Percentiles rank a stretch among this genome's conserved stretches.
phyloP scores from a whole-genome alignment of 768 basidiomycete genomes.

The Tricholoma sp. region DNA sequence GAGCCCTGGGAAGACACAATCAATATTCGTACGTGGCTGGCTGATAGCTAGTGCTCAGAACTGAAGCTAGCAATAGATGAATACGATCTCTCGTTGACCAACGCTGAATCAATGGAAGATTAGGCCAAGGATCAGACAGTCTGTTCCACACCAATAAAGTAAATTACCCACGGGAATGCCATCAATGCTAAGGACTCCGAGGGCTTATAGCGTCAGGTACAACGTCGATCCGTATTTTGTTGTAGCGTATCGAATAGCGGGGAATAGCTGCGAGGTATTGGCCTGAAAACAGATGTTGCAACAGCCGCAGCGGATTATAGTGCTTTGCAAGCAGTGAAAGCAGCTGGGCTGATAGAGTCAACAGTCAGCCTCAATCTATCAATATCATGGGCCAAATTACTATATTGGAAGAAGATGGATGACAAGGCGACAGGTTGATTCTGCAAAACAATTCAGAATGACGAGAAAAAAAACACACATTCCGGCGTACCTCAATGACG shows the following conservation, averaged over 20 bases:
- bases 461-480: neutral
- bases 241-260: conserved; percentile 33
- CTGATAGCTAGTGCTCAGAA: neutral
- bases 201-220: neutral
- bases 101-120: no score
- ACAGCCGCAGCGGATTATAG: conserved; percentile 55
- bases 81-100: no score
- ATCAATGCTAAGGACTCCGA: neutral
- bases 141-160: neutral
- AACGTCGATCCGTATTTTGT: conserved; percentile 13
- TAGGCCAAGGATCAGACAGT: neutral
- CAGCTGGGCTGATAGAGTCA: conserved; percentile 34
- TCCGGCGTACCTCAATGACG: conserved; percentile 26
- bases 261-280: conserved; percentile 47
- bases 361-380: neutral
- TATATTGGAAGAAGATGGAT: conserved; percentile 55
- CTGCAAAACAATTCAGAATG: conserved; percentile 21
- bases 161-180: neutral
- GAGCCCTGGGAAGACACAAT: neutral
- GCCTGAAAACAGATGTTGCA: conserved; percentile 44
- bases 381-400: conserved; percentile 25
- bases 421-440: conserved; percentile 49
- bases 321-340: conserved; percentile 46
- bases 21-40: neutral
- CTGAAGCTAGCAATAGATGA: no score